These are phyloP conservation scores for Colletotrichum somersetense DNA, from an alignment of 2,329 filamentous ascomycete species.

Conservation along the genomic window DNA sequence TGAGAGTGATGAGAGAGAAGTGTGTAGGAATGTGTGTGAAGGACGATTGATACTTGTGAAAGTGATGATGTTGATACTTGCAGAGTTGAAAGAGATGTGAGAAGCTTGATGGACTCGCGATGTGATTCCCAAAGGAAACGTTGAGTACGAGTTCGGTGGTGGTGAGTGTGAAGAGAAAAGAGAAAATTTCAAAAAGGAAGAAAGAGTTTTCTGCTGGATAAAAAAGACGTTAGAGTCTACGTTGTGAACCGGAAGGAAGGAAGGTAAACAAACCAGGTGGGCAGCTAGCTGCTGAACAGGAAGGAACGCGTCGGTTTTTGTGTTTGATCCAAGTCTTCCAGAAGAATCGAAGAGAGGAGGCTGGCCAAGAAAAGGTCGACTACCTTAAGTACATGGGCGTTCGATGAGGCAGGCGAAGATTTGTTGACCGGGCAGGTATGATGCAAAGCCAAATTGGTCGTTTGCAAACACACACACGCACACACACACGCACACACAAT, in stretches of 20 bases:
- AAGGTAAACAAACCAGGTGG: constrained; percentile 28
- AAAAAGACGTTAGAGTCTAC: constrained; percentile 22
- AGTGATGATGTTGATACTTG: constrained; percentile 13
- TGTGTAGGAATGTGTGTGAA: constrained; percentile 8
- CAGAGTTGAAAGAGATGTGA: constrained; percentile 4
- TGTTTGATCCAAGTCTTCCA: constrained; percentile 29
- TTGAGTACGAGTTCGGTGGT: not conserved
- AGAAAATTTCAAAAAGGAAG: constrained; percentile 6
- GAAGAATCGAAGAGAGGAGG: constrained; percentile 26
- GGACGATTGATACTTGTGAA: not conserved
- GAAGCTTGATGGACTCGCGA: not conserved
- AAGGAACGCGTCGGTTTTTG: constrained; percentile 19
- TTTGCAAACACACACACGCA: not conserved
- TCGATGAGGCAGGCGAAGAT: not conserved
- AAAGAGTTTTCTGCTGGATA: constrained; percentile 6
- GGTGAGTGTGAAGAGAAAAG: not conserved
- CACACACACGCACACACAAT: not conserved
- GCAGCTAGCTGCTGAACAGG: constrained; percentile 5
- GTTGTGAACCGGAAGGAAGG: constrained; percentile 7
- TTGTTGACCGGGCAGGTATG: not conserved
- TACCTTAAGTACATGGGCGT: constrained; percentile 7
- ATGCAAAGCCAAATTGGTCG: constrained; percentile 3
- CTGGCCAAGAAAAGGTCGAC: not conserved
- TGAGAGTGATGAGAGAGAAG: constrained; percentile 14
- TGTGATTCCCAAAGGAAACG: not conserved